phyloP scores from a whole-genome alignment of 164 flowering plant genomes.

The Magnolia changhungtana region DNA sequence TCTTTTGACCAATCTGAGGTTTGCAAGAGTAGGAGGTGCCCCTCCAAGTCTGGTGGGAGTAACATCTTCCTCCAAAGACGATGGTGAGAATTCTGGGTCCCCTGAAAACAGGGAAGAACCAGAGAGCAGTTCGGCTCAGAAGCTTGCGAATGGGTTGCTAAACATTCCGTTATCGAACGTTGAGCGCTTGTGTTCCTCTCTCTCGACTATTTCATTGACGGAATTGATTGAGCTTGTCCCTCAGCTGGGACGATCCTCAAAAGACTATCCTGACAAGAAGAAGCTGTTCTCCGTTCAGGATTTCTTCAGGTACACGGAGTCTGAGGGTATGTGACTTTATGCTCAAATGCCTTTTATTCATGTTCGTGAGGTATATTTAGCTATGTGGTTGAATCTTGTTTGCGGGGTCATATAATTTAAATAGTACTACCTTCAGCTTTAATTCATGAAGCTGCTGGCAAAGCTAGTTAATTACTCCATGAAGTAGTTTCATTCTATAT shows the following conservation, averaged over 20 bases:
- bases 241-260: constrained; percentile 59
- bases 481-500: too few species aligned
- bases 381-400: background rate
- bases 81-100: constrained; percentile 33
- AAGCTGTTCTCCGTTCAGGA: constrained; percentile 88
- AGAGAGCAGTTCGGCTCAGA: constrained; percentile 51
- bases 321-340: constrained; percentile 69
- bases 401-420: too few species aligned
- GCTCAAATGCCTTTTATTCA: background rate
- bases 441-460: too few species aligned
- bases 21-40: constrained; percentile 87
- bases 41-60: constrained; percentile 65
- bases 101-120: constrained; percentile 35
- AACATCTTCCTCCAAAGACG: constrained; percentile 46
- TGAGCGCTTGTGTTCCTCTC: constrained; percentile 72
- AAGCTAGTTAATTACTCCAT: too few species aligned
- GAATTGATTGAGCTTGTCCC: constrained; percentile 85
- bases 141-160: constrained; percentile 58
- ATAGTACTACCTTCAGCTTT: too few species aligned
- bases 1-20: constrained; percentile 63
- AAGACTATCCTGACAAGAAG: constrained; percentile 91
- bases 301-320: constrained; percentile 84
- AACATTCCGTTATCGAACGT: constrained; percentile 94
- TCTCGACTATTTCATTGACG: constrained; percentile 76
- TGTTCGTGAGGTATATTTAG: background rate